A percentile compares a stretch with the other conserved stretches of the same genome.
Evolutionary conservation across 2,329 filamentous ascomycete species (phyloP).

Genomic region (Lizonia empirigonia): DNA sequence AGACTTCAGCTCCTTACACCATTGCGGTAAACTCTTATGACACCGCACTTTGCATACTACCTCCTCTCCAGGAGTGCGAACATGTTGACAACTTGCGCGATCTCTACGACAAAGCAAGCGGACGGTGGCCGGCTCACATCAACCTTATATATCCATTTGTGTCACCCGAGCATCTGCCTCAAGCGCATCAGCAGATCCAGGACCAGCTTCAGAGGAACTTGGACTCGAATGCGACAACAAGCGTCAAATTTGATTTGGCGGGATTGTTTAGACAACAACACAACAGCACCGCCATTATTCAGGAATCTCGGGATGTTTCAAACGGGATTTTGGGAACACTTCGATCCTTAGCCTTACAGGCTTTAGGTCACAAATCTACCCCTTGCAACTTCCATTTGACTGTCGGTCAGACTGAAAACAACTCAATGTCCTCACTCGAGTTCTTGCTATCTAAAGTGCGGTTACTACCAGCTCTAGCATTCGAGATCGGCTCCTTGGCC

Average conservation of each 20-base stretch:
- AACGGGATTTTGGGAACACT: slow-evolving; percentile 21
- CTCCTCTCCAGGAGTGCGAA: slow-evolving; percentile 56
- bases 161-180: slow-evolving; percentile 52
- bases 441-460: slow-evolving; percentile 60
- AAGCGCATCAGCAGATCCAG: slow-evolving; percentile 52
- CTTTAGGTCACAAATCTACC: slow-evolving; percentile 29
- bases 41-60: slow-evolving; percentile 66
- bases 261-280: slow-evolving; percentile 58
- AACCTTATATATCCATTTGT: slow-evolving; percentile 73
- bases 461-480: slow-evolving; percentile 56
- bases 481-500: slow-evolving; percentile 56
- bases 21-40: slow-evolving; percentile 54
- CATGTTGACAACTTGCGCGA: slow-evolving; percentile 61
- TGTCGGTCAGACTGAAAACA: slow-evolving; percentile 62
- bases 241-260: slow-evolving; percentile 46
- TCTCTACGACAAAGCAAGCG: slow-evolving; percentile 66
- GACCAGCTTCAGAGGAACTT: slow-evolving; percentile 36
- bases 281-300: slow-evolving; percentile 52
- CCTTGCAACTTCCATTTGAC: slow-evolving; percentile 60
- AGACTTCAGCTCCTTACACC: slow-evolving; percentile 1
- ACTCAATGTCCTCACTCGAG: slow-evolving; percentile 53
- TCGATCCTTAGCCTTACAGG: slow-evolving; percentile 27
- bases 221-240: not conserved
- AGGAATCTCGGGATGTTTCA: slow-evolving; percentile 14
- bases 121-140: slow-evolving; percentile 69